These are phyloP conservation scores for Knoxia roxburghii DNA, from an alignment of 257 asterid species.

Conservation along the genomic window DNA sequence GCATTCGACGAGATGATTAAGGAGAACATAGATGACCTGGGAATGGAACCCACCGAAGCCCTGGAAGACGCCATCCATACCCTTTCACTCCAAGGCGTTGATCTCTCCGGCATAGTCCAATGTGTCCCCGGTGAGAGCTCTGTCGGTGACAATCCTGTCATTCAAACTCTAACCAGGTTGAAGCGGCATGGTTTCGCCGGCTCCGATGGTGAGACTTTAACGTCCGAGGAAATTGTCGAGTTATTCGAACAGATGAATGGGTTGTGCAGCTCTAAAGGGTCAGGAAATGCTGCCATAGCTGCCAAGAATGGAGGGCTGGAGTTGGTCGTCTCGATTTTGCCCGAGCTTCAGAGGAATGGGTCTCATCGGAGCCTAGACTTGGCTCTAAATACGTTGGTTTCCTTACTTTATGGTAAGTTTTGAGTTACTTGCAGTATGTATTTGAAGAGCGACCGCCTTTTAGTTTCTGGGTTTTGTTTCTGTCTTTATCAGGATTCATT, in stretches of 20 bases:
- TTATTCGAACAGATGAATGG: constrained; percentile 45
- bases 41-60: constrained; percentile 88
- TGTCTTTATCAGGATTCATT: background rate
- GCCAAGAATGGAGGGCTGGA: constrained; percentile 67
- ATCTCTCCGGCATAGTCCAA: constrained; percentile 82
- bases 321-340: constrained; percentile 43
- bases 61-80: constrained; percentile 85
- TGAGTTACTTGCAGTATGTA: background rate
- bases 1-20: constrained; percentile 91
- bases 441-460: background rate
- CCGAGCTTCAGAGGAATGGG: constrained; percentile 39
- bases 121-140: constrained; percentile 70
- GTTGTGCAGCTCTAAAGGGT: constrained; percentile 42
- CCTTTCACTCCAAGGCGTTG: constrained; percentile 85
- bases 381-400: constrained; percentile 61
- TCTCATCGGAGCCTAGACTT: constrained; percentile 40
- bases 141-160: constrained; percentile 47
- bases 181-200: constrained; percentile 20
- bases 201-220: constrained; percentile 16
- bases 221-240: constrained; percentile 24
- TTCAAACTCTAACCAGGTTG: constrained; percentile 58
- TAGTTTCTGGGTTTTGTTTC: background rate
- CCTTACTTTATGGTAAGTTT: constrained; percentile 62
- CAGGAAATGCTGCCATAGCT: constrained; percentile 70
- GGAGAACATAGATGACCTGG: constrained; percentile 86